Percentiles rank a stretch among this genome's conserved stretches.
These are phyloP conservation scores for Paecilomyces variotii DNA, from an alignment of 2,329 filamentous ascomycete species.

Conservation along the genomic window DNA sequence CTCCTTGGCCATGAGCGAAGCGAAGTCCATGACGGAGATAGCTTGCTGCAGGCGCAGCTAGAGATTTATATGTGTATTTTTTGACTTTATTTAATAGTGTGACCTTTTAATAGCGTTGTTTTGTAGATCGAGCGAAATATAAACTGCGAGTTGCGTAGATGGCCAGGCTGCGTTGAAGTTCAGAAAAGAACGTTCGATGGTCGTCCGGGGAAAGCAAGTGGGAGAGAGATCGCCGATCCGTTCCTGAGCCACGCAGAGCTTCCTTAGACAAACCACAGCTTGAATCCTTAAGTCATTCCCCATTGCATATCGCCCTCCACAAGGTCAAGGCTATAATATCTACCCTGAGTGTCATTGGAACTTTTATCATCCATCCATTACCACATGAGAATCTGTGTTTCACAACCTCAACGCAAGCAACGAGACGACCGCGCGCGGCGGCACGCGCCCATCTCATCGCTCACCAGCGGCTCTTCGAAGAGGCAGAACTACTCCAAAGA, in stretches of 20 bases:
- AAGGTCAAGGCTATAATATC: neutral
- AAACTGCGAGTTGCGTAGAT: neutral
- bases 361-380: neutral
- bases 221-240: neutral
- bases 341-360: neutral
- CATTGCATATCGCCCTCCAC: neutral
- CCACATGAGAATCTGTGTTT: neutral
- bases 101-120: neutral
- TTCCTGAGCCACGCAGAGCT: neutral
- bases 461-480: neutral
- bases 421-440: neutral
- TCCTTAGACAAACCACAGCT: neutral
- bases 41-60: neutral
- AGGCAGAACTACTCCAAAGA: neutral
- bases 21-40: constrained; percentile 76
- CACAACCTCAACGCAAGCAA: neutral
- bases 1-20: constrained; percentile 83
- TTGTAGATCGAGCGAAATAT: neutral
- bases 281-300: neutral
- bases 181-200: neutral
- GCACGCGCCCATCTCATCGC: neutral
- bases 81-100: neutral
- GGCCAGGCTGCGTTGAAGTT: neutral
- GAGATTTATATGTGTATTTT: neutral
- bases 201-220: neutral